These are phyloP conservation scores for Ophiostoma quercus DNA, from an alignment of 2,329 filamentous ascomycete species.

Conservation along the genomic window DNA sequence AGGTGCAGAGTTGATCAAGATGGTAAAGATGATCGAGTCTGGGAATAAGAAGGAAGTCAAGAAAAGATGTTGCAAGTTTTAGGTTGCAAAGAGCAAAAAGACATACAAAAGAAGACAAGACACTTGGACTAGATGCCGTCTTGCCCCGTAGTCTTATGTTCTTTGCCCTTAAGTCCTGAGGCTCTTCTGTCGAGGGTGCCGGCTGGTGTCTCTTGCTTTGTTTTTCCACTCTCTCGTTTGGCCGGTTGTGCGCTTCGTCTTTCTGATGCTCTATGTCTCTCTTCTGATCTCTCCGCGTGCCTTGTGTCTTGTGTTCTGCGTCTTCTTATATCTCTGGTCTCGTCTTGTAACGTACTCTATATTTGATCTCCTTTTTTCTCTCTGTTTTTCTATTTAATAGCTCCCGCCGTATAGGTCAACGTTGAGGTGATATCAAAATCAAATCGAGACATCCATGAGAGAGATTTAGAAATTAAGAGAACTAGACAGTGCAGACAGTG, in stretches of 20 bases:
- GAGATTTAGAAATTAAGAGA: not conserved
- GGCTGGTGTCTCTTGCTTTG: not conserved
- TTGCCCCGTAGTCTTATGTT: not conserved
- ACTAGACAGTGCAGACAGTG: not conserved
- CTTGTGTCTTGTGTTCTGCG: not conserved
- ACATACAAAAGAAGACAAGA: not conserved
- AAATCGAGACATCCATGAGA: not conserved
- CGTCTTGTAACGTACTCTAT: not conserved
- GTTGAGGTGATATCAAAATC: not conserved
- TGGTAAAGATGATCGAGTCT: not conserved
- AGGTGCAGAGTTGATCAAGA: not conserved
- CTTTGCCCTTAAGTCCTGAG: not conserved
- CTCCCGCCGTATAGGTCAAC: not conserved
- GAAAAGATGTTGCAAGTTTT: not conserved
- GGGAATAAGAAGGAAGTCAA: not conserved
- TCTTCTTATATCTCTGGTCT: not conserved
- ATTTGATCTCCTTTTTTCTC: not conserved
- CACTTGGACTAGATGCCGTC: not conserved
- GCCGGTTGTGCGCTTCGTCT: not conserved
- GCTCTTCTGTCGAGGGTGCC: not conserved
- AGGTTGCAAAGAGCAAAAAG: not conserved
- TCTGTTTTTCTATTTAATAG: not conserved
- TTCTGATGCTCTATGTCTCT: not conserved
- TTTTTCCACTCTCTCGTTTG: not conserved
- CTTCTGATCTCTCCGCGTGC: not conserved